These are phyloP conservation scores for Penicillium sp. DNA, from an alignment of 2,329 filamentous ascomycete genomes.

Conservation along the genomic window DNA sequence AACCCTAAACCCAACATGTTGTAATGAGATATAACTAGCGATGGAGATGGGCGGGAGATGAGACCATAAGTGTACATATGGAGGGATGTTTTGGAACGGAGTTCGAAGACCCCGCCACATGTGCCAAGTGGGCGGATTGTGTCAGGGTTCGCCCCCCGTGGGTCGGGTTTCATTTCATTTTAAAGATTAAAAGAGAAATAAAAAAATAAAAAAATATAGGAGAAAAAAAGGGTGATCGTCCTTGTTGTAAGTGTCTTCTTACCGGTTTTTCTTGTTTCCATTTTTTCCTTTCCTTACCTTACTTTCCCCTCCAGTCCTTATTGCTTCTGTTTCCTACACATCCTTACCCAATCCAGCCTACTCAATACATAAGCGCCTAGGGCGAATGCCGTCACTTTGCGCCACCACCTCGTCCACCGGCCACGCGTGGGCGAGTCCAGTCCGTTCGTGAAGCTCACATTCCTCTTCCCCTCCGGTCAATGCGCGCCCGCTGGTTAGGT, in stretches of 20 bases:
- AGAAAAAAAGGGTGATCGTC: slow-evolving; percentile 1
- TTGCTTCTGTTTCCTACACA: slow-evolving; percentile 1
- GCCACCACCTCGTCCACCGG: slow-evolving; percentile 32
- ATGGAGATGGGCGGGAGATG: not conserved
- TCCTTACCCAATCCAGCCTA: slow-evolving; percentile 10
- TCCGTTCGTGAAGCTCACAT: slow-evolving; percentile 13
- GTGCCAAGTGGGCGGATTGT: slow-evolving; percentile 8
- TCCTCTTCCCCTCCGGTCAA: slow-evolving; percentile 8
- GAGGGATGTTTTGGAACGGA: not conserved
- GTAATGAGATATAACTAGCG: not conserved
- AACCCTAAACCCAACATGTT: slow-evolving; percentile 29
- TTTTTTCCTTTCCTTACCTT: not conserved
- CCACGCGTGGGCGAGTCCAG: slow-evolving; percentile 34
- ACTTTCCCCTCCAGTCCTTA: slow-evolving; percentile 8
- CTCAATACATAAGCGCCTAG: slow-evolving; percentile 1
- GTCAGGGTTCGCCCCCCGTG: slow-evolving; percentile 17
- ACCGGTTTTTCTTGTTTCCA: not conserved
- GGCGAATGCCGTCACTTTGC: slow-evolving; percentile 34
- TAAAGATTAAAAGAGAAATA: not conserved
- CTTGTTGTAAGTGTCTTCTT: not conserved
- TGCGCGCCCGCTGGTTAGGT: slow-evolving; percentile 26
- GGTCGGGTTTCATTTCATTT: slow-evolving; percentile 17
- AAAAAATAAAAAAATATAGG: not conserved
- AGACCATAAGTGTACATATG: not conserved
- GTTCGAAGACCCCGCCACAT: not conserved